A percentile compares a stretch with the other conserved stretches of the same genome.
phyloP scores from a whole-genome alignment of 345 rosid species.

The Moricandia arvensis region DNA sequence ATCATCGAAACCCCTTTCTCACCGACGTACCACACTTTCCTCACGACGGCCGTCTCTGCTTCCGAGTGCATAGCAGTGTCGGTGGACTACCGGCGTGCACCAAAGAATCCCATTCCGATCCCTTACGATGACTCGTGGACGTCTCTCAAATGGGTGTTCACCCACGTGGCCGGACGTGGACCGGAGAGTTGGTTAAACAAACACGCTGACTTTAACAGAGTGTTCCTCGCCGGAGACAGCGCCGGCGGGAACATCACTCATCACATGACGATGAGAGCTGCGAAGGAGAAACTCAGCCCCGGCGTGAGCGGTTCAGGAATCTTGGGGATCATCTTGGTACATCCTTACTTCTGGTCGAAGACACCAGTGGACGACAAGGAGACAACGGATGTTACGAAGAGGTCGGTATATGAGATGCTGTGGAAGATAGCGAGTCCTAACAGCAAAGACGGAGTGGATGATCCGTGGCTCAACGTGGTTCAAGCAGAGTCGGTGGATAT shows the following conservation, averaged over 20 bases:
- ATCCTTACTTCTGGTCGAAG: constrained; percentile 52
- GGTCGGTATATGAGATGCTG: constrained; percentile 39
- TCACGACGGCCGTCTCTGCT: constrained; percentile 37
- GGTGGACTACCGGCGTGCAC: constrained; percentile 58
- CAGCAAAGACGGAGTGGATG: constrained; percentile 45
- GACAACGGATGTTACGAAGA: constrained; percentile 28
- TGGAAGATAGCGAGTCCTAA: constrained; percentile 42
- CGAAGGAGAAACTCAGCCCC: constrained; percentile 26
- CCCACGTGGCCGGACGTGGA: constrained; percentile 46
- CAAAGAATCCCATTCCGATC: constrained; percentile 56
- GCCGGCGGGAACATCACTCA: constrained; percentile 67
- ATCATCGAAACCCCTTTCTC: constrained; percentile 45
- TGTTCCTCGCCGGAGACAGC: constrained; percentile 60
- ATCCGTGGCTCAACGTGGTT: constrained; percentile 52
- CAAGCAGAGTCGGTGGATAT: constrained; percentile 39
- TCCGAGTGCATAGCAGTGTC: constrained; percentile 47
- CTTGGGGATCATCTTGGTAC: constrained; percentile 43
- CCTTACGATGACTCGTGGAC: constrained; percentile 58
- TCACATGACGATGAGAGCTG: constrained; percentile 46
- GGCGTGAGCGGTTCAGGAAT: constrained; percentile 23
- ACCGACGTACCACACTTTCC: constrained; percentile 34
- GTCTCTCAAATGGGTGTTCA: constrained; percentile 55
- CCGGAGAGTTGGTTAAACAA: constrained; percentile 53
- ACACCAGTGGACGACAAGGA: constrained; percentile 36
- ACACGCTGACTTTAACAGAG: constrained; percentile 47